These are phyloP conservation scores for Shiraia bambusicola DNA, from an alignment of 2,329 filamentous ascomycete species.

Conservation along the genomic window DNA sequence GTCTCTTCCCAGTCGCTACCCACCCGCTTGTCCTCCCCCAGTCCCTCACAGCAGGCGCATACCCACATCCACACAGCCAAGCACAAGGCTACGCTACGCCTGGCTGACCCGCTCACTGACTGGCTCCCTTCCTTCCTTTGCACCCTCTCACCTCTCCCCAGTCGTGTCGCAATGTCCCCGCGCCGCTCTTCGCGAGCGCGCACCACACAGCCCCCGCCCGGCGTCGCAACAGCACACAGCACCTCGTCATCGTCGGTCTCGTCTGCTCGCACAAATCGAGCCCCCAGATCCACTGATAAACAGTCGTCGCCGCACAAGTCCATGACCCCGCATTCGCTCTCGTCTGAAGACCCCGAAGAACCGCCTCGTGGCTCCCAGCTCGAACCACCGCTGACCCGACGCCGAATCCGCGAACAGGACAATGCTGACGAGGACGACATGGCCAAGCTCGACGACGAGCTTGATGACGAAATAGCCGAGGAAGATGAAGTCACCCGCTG, in stretches of 20 bases:
- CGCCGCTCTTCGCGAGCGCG: constrained; percentile 91
- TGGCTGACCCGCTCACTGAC: constrained; percentile 1
- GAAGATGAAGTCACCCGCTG: constrained; percentile 93
- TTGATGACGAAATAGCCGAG: constrained; percentile 62
- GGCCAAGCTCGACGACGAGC: constrained; percentile 54
- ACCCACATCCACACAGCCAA: too few species aligned
- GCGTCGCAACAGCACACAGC: constrained; percentile 69
- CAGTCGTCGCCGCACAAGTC: constrained; percentile 73
- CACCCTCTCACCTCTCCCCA: constrained; percentile 3
- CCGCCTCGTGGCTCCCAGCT: constrained; percentile 52
- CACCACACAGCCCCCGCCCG: constrained; percentile 67
- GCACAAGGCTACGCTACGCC: too few species aligned
- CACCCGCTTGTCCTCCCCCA: constrained; percentile 9
- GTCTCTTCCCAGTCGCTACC: constrained; percentile 15
- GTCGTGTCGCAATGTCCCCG: constrained; percentile 58
- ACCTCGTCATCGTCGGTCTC: constrained; percentile 72
- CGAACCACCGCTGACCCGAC: constrained; percentile 70
- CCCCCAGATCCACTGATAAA: constrained; percentile 71
- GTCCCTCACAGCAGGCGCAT: constrained; percentile 12
- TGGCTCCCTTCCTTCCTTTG: constrained; percentile 9
- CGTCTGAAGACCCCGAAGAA: constrained; percentile 67
- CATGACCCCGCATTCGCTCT: constrained; percentile 70
- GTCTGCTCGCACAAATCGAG: constrained; percentile 73
- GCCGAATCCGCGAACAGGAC: constrained; percentile 75
- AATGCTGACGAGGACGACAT: constrained; percentile 55